Conservation (phyloP, 345 rosid genomes). For the Mercurialis annua region DNA sequence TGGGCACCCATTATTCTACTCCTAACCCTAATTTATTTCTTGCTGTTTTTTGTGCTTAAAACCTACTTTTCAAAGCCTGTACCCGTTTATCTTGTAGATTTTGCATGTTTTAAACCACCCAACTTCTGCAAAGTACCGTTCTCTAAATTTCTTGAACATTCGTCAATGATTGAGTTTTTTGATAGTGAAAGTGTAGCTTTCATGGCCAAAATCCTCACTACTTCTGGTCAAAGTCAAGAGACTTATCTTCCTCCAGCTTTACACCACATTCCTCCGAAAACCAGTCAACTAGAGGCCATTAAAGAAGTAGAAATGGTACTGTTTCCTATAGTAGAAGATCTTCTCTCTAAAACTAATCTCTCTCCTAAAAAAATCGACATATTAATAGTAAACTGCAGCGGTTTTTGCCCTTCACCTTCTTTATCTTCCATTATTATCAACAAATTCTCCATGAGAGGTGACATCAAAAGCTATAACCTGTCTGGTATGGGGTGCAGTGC, state of each 20-base stretch:
- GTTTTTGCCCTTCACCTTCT: slow-evolving; percentile 55
- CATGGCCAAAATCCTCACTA: slow-evolving; percentile 51
- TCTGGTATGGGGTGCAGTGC: slow-evolving; percentile 74
- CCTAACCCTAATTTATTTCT: slow-evolving; percentile 12
- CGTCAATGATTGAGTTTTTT: slow-evolving; percentile 31
- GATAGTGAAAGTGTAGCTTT: slow-evolving; percentile 43
- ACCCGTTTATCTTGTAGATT: slow-evolving; percentile 45
- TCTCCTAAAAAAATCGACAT: slow-evolving; percentile 43
- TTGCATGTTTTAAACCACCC: slow-evolving; percentile 51
- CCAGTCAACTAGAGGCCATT: slow-evolving; percentile 35
- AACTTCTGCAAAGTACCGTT: slow-evolving; percentile 35
- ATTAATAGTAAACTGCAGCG: slow-evolving; percentile 50
- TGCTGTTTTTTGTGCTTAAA: slow-evolving; percentile 8
- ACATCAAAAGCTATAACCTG: slow-evolving; percentile 44
- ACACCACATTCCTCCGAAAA: slow-evolving; percentile 49
- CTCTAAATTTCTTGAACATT: slow-evolving; percentile 40
- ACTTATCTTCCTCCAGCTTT: slow-evolving; percentile 57
- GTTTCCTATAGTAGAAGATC: slow-evolving; percentile 43
- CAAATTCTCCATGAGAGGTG: slow-evolving; percentile 41
- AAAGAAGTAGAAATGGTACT: slow-evolving; percentile 48
- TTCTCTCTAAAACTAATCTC: slow-evolving; percentile 38
- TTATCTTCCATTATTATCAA: slow-evolving; percentile 47
- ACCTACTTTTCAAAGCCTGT: slow-evolving; percentile 17
- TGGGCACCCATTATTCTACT: slow-evolving; percentile 23
- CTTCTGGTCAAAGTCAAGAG: slow-evolving; percentile 45